phyloP scores from a whole-genome alignment of 2,329 filamentous ascomycete species.

The Dactylellina leptospora region DNA sequence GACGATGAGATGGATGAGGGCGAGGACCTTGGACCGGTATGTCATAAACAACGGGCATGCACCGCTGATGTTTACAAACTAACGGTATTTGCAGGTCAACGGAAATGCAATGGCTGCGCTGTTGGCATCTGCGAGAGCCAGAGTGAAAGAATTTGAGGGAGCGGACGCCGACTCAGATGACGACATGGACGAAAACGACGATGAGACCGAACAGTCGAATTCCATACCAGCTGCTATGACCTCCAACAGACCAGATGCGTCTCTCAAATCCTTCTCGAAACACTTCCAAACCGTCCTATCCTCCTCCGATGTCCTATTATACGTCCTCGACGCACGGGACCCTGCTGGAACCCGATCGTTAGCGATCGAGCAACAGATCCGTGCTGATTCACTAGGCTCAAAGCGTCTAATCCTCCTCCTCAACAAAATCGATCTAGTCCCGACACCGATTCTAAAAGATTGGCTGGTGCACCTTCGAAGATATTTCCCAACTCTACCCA shows the following conservation, averaged over 20 bases:
- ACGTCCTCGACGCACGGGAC: constrained; percentile 90
- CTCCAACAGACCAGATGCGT: constrained; percentile 67
- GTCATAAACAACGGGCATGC: not conserved
- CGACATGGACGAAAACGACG: constrained; percentile 65
- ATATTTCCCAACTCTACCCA: constrained; percentile 89
- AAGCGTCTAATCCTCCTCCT: constrained; percentile 90
- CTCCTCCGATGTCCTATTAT: constrained; percentile 86
- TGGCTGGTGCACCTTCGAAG: constrained; percentile 86
- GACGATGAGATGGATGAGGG: constrained; percentile 65
- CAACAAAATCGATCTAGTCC: constrained; percentile 95
- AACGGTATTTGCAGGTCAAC: constrained; percentile 23
- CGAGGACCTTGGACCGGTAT: constrained; percentile 41
- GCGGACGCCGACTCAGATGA: constrained; percentile 69
- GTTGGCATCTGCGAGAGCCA: constrained; percentile 80
- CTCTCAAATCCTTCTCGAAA: constrained; percentile 90
- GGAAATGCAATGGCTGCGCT: constrained; percentile 82
- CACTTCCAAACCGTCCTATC: constrained; percentile 94
- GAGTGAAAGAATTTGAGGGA: constrained; percentile 77
- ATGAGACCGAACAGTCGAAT: constrained; percentile 47
- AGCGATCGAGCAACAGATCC: constrained; percentile 88
- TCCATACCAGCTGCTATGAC: constrained; percentile 33
- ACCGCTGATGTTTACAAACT: constrained; percentile 5
- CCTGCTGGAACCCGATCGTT: constrained; percentile 89
- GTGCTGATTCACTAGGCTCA: constrained; percentile 82
- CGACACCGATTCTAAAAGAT: constrained; percentile 78